A percentile compares a stretch with the other conserved stretches of the same genome.
phyloP scores from a whole-genome alignment of 306 rosid species.

The Hippophae rhamnoides region DNA sequence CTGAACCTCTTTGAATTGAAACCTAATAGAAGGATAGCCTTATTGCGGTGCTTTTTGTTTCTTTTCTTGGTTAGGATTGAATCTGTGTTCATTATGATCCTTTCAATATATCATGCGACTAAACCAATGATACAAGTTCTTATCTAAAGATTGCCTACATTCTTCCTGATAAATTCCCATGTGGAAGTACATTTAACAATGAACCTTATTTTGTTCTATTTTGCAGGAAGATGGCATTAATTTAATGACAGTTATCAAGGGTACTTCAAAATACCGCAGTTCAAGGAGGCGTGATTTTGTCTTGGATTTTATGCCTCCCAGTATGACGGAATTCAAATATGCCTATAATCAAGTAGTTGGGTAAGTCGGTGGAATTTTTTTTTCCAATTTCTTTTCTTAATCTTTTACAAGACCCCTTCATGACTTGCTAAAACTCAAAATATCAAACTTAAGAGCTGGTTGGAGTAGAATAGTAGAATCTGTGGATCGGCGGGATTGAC shows the following conservation, averaged over 20 bases:
- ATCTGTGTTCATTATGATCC: no score
- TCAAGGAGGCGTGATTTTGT: constrained; percentile 46
- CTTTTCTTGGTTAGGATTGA: no score
- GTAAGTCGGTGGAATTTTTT: constrained; percentile 31
- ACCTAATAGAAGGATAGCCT: no score
- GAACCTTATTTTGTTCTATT: constrained; percentile 11
- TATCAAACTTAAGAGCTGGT: background rate
- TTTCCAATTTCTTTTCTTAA: background rate
- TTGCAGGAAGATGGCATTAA: constrained; percentile 80
- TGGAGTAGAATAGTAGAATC: background rate
- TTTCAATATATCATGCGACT: no score
- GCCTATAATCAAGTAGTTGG: constrained; percentile 43
- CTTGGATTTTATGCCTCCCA: constrained; percentile 67
- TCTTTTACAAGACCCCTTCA: background rate
- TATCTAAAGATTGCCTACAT: no score
- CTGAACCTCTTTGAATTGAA: no score
- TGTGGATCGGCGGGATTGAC: no score
- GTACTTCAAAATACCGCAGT: constrained; percentile 63
- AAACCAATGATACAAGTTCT: no score
- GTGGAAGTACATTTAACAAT: background rate
- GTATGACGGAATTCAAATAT: constrained; percentile 45
- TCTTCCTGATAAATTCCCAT: background rate
- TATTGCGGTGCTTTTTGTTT: no score
- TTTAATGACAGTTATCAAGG: constrained; percentile 69
- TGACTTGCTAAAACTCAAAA: background rate